These are phyloP conservation scores for Penicillium dipodomyicola DNA, from an alignment of 495 filamentous ascomycete genomes.

Conservation along the genomic window DNA sequence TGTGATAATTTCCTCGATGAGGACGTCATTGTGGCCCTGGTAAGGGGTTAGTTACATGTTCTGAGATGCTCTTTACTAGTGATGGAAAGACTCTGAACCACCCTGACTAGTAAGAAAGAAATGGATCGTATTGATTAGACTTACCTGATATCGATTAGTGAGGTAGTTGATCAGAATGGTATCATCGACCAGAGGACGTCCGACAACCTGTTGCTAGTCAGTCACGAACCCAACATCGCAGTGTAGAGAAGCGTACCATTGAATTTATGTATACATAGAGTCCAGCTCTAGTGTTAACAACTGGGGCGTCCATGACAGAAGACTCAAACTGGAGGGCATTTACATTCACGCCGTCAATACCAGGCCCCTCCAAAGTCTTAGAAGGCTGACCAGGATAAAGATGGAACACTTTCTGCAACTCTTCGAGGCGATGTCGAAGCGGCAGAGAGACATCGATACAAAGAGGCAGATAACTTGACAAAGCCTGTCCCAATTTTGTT, in stretches of 20 bases:
- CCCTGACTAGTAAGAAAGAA: not conserved
- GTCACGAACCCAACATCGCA: conserved; percentile 8
- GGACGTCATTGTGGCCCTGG: conserved; percentile 70
- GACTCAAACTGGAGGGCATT: conserved; percentile 49
- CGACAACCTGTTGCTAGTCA: conserved; percentile 64
- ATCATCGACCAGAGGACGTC: conserved; percentile 81
- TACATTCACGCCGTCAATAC: conserved; percentile 45
- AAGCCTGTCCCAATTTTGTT: conserved; percentile 39
- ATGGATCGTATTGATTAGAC: conserved; percentile 11
- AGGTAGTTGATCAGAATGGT: conserved; percentile 72
- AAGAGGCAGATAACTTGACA: conserved; percentile 44
- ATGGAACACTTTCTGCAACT: conserved; percentile 46
- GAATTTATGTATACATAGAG: conserved; percentile 91
- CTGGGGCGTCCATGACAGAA: conserved; percentile 63
- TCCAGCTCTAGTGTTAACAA: conserved; percentile 78
- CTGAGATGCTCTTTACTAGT: not conserved
- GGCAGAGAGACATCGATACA: conserved; percentile 42
- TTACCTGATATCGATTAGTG: conserved; percentile 74
- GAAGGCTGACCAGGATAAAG: conserved; percentile 38
- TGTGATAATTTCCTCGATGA: conserved; percentile 76
- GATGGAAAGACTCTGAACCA: not conserved
- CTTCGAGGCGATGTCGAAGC: conserved; percentile 42
- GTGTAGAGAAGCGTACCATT: conserved; percentile 49
- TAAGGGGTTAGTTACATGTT: conserved; percentile 11
- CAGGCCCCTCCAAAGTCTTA: conserved; percentile 38